Evolutionary conservation across 345 rosid species (phyloP), one percentile per base, ranked within the genome.

Genomic region (Zanthoxylum bungeanum): DNA sequence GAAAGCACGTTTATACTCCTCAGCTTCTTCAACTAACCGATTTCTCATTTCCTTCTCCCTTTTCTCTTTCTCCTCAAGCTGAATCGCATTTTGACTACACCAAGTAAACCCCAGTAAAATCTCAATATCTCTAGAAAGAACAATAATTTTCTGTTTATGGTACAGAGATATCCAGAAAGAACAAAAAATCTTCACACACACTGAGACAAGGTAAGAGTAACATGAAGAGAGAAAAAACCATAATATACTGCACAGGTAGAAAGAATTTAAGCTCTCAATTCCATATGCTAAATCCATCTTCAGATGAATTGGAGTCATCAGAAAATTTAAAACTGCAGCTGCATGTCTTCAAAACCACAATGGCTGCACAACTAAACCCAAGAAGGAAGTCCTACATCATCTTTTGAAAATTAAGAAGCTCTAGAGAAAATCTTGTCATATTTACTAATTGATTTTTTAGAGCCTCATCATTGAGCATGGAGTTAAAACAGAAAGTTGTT

Each of bases 21-120:
- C 90, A 34, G 91, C 96, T 70, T 90, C 91, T 53, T 76, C 76
- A 39, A 88, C 79, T 68, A 90, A 82, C 81, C 84, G 89, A 64
- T 81, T 79, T 73, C 91, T 73, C 89, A 78, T 77, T 50, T 86
- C 91, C 80, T 86, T 86, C 84, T 90, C 96, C 76, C 67, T 83
- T 62, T 79, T 84, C 78, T 90, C 96, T 84, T 90, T 90, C 74
- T 86, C 96, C 76, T 88, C 92, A 3, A 89, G 84, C 62, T 70
- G 78, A 61, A 86, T 70, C 9, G 91, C 84, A 72, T 90, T 88
- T 75, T 85, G 91, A 74, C 96, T 88, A 83, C 73, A 72, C 10
- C 44, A 21, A 40, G 19, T 55, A 52, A 34, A 30, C 59, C 33
- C 1, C 11, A 11, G 49, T 60, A 50, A 19, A 57, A 61, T 40